phyloP scores from a whole-genome alignment of 2,329 filamentous ascomycete genomes.

The Nectriaceae sp. region DNA sequence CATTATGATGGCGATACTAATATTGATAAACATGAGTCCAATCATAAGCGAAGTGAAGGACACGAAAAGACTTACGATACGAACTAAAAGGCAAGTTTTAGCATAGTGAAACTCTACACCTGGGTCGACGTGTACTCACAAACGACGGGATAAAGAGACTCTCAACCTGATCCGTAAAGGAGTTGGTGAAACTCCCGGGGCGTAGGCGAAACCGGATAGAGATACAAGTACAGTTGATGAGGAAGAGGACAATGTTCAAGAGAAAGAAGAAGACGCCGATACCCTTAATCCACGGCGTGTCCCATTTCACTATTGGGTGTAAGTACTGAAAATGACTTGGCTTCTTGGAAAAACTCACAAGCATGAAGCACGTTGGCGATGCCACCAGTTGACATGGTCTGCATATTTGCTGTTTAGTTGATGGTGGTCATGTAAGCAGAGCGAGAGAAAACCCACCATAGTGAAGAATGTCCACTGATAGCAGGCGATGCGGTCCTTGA shows the following conservation, averaged over 20 bases:
- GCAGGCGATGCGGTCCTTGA: slow-evolving; percentile 54
- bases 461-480: slow-evolving; percentile 79
- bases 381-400: slow-evolving; percentile 55
- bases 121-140: slow-evolving; percentile 42
- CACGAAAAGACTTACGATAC: slow-evolving; percentile 49
- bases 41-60: slow-evolving; percentile 6
- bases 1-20: slow-evolving; percentile 71
- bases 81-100: slow-evolving; percentile 33
- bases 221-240: slow-evolving; percentile 65
- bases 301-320: slow-evolving; percentile 22
- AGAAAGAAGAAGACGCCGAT: slow-evolving; percentile 64
- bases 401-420: neutral
- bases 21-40: slow-evolving; percentile 22
- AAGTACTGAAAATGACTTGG: neutral
- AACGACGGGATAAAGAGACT: slow-evolving; percentile 74
- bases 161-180: slow-evolving; percentile 76
- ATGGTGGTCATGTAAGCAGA: neutral
- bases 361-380: slow-evolving; percentile 55
- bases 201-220: slow-evolving; percentile 68
- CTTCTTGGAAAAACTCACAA: slow-evolving; percentile 5
- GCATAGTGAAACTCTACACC: neutral
- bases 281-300: slow-evolving; percentile 55
- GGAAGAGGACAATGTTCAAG: slow-evolving; percentile 63
- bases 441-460: slow-evolving; percentile 31
- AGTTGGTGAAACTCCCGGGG: slow-evolving; percentile 69